A percentile compares a stretch with the other conserved stretches of the same genome.
These are phyloP conservation scores for Papiliotrema nemorosa DNA, from an alignment of 1,284 basidiomycete species.

Conservation along the genomic window DNA sequence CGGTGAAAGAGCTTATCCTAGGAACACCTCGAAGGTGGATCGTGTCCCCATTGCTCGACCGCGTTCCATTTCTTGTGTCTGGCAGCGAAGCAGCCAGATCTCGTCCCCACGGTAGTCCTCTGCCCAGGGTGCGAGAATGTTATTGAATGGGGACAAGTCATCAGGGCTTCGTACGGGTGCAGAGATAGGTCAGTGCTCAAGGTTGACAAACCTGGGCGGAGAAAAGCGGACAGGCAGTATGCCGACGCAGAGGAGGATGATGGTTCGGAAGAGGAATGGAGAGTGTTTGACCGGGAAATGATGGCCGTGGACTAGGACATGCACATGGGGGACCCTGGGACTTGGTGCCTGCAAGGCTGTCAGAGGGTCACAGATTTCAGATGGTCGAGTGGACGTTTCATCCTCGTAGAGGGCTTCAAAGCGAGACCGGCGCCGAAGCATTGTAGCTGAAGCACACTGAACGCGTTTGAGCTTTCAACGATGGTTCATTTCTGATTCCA, in stretches of 20 bases:
- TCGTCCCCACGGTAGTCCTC: slow-evolving; percentile 62
- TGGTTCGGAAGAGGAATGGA: slow-evolving; percentile 11
- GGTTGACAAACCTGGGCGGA: neutral
- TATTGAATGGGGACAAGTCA: slow-evolving; percentile 68
- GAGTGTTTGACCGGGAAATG: slow-evolving; percentile 12
- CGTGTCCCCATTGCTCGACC: slow-evolving; percentile 53
- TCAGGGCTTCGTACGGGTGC: slow-evolving; percentile 65
- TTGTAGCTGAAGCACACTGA: too few species aligned
- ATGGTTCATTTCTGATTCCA: too few species aligned
- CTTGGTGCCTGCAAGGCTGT: too few species aligned
- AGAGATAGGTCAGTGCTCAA: slow-evolving; percentile 32
- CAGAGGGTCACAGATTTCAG: too few species aligned
- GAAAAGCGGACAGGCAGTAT: neutral
- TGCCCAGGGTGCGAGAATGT: slow-evolving; percentile 60
- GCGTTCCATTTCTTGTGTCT: slow-evolving; percentile 66
- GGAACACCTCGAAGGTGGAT: slow-evolving; percentile 58
- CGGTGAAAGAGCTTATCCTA: slow-evolving; percentile 29
- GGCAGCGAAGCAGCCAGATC: slow-evolving; percentile 55
- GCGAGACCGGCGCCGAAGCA: too few species aligned
- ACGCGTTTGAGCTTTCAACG: too few species aligned
- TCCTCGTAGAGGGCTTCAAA: too few species aligned
- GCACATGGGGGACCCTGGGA: too few species aligned
- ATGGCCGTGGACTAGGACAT: slow-evolving; percentile 1
- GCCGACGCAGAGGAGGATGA: neutral
- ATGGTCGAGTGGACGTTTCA: too few species aligned